Evolutionary conservation across 1,284 basidiomycete species (phyloP).

Genomic region (Malassezia globosa): DNA sequence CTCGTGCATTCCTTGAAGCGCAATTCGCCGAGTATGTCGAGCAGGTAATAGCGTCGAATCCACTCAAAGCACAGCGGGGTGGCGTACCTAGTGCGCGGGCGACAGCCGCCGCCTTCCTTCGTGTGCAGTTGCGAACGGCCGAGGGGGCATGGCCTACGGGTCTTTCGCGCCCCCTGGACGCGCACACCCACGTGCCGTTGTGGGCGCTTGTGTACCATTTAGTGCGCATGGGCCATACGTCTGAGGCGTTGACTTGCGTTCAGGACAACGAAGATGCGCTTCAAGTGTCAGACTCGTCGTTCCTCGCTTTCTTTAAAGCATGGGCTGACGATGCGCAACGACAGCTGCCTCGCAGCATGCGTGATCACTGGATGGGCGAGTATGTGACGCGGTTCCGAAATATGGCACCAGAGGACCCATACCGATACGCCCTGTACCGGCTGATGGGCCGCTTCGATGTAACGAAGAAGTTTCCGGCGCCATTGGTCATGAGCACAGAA

Average conservation of each 20-base stretch:
- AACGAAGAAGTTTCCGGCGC: conserved; percentile 63
- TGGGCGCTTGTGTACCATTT: conserved; percentile 91
- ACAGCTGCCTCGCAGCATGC: conserved; percentile 37
- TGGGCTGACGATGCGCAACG: conserved; percentile 58
- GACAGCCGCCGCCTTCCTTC: conserved; percentile 54
- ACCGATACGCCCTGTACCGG: conserved; percentile 90
- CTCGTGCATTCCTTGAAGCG: conserved; percentile 63
- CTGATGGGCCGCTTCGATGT: conserved; percentile 86
- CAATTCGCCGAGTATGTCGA: conserved; percentile 71
- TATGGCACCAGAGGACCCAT: conserved; percentile 62
- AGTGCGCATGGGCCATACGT: conserved; percentile 68
- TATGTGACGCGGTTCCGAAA: conserved; percentile 74
- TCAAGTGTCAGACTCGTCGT: conserved; percentile 68
- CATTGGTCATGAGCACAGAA: conserved; percentile 81
- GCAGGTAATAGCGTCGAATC: conserved; percentile 67
- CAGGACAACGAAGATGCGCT: conserved; percentile 63
- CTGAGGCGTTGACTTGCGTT: conserved; percentile 64
- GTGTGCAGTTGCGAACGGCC: conserved; percentile 33
- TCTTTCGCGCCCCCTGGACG: conserved; percentile 32
- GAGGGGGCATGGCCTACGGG: conserved; percentile 35
- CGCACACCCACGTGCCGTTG: conserved; percentile 52
- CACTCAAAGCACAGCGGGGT: conserved; percentile 74
- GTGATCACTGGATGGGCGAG: conserved; percentile 71
- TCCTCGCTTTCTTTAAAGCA: conserved; percentile 69
- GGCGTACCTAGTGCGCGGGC: conserved; percentile 74